Conservation (phyloP, 331 rosid species). For the Quercus phellos region DNA sequence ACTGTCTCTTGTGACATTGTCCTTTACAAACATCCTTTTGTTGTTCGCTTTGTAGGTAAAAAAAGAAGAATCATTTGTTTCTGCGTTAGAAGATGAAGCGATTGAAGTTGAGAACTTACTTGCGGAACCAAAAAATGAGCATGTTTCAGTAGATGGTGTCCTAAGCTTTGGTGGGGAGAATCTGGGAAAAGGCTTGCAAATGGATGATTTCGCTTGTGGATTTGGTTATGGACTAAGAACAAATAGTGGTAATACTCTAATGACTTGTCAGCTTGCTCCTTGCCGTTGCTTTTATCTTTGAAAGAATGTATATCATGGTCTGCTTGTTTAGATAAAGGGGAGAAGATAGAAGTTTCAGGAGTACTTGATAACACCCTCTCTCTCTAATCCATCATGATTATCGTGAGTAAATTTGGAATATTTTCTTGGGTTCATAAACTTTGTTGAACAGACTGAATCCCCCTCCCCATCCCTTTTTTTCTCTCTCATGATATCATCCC, state of each 20-base stretch:
- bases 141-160: constrained; percentile 46
- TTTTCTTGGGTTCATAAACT: not conserved
- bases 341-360: not conserved
- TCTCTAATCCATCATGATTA: not conserved
- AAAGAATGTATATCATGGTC: not conserved
- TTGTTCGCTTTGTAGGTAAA: constrained; percentile 38
- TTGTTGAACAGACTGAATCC: not conserved
- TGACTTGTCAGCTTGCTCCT: not conserved
- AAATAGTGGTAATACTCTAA: constrained; percentile 33
- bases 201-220: constrained; percentile 40
- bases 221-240: constrained; percentile 46
- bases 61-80: constrained; percentile 55
- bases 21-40: constrained; percentile 9
- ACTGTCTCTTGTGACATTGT: not conserved
- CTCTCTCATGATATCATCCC: no score
- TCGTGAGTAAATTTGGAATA: not conserved
- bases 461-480: no score
- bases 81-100: constrained; percentile 51
- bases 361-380: not conserved
- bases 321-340: not conserved
- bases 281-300: constrained; percentile 15
- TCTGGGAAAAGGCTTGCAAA: constrained; percentile 35
- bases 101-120: constrained; percentile 56
- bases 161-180: constrained; percentile 38
- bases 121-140: constrained; percentile 57